Conservation (phyloP, 1,284 basidiomycete species). For the Fomitopsis pinicola region DNA sequence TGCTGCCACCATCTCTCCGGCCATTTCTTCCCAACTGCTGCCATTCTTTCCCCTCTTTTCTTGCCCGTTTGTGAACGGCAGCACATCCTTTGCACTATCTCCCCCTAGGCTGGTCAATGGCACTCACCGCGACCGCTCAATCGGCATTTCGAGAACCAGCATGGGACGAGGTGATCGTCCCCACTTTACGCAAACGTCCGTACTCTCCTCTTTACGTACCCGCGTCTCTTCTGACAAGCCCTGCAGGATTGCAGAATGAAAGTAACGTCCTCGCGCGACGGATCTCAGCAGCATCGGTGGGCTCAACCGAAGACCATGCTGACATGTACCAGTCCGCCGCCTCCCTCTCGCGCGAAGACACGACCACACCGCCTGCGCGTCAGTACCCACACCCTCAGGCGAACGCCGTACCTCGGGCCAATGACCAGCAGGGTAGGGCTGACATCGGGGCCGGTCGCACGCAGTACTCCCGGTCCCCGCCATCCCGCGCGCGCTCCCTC, state of each 20-base stretch:
- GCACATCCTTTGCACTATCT: conserved; percentile 12
- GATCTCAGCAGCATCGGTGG: conserved; percentile 66
- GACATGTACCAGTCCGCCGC: conserved; percentile 21
- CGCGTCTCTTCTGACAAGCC: conserved; percentile 4
- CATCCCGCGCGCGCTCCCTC: conserved; percentile 43
- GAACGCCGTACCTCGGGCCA: conserved; percentile 47
- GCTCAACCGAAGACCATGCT: conserved; percentile 39
- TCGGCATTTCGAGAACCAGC: conserved; percentile 51
- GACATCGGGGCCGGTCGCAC: conserved; percentile 16
- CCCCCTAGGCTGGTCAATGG: conserved; percentile 23
- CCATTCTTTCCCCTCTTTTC: conserved; percentile 21
- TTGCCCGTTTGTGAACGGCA: conserved; percentile 17
- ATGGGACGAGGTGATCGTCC: conserved; percentile 71
- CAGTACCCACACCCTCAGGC: conserved; percentile 25
- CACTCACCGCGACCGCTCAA: conserved; percentile 40
- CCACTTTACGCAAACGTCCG: conserved; percentile 65
- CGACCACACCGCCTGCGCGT: conserved; percentile 15
- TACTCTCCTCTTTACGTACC: conserved; percentile 7
- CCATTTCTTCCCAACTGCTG: conserved; percentile 15
- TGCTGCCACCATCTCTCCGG: not conserved
- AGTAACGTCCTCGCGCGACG: conserved; percentile 67
- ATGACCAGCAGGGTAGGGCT: conserved; percentile 30
- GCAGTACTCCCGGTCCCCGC: conserved; percentile 20
- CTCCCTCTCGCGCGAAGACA: conserved; percentile 14
- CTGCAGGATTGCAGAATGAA: conserved; percentile 68